A percentile compares a stretch with the other conserved stretches of the same genome.
Conservation (phyloP, 2,329 filamentous ascomycete species). For the Myriosclerotinia scirpicola region DNA sequence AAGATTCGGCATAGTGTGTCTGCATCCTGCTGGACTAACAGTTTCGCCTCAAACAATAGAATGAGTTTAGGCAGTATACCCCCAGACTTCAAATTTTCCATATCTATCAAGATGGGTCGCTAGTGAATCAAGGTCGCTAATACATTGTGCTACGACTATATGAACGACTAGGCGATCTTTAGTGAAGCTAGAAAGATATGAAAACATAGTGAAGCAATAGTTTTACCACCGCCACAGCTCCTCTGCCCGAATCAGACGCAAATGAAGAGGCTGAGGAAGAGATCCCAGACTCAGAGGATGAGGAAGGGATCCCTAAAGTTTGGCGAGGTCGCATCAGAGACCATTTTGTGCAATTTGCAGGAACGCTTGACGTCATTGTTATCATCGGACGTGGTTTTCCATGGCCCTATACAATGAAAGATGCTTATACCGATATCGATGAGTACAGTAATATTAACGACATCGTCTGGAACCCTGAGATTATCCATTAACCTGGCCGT, state of each 20-base stretch:
- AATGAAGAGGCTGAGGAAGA: neutral
- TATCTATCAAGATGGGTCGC: too few relatives aligned
- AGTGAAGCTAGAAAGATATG: too few relatives aligned
- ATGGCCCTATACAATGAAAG: constrained; percentile 4
- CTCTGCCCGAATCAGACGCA: neutral
- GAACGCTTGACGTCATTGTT: too few relatives aligned
- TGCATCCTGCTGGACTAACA: too few relatives aligned
- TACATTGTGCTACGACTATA: too few relatives aligned
- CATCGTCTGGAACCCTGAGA: neutral
- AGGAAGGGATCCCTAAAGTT: neutral
- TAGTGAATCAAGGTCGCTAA: too few relatives aligned
- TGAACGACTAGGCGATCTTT: too few relatives aligned
- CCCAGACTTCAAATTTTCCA: too few relatives aligned
- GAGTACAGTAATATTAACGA: neutral
- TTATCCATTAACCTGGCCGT: neutral
- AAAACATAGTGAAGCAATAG: neutral
- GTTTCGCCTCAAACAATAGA: too few relatives aligned
- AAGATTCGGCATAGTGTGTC: too few relatives aligned
- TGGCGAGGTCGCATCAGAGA: neutral
- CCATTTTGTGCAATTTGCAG: neutral
- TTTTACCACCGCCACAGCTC: neutral
- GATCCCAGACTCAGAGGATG: neutral
- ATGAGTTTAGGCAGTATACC: too few relatives aligned
- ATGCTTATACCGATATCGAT: neutral
- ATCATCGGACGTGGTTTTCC: neutral